phyloP scores from a whole-genome alignment of 2,329 filamentous ascomycete species.

The Penicillium occitanis region DNA sequence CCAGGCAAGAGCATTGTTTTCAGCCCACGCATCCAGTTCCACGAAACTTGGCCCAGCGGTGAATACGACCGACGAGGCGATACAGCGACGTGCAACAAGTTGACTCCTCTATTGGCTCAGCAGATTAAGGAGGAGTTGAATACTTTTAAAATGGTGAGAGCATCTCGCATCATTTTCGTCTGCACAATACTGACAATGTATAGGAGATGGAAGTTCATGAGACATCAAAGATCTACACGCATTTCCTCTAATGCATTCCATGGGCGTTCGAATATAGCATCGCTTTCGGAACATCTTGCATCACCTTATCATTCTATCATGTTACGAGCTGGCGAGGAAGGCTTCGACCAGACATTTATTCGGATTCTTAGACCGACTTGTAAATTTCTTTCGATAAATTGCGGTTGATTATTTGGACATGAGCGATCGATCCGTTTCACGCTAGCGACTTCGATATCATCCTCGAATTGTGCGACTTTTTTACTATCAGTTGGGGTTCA shows the following conservation, averaged over 20 bases:
- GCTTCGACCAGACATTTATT: conserved; percentile 14
- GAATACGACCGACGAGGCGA: conserved; percentile 97
- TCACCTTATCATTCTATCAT: conserved; percentile 5
- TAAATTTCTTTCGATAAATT: conserved; percentile 21
- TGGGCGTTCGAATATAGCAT: conserved; percentile 28
- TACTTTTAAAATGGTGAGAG: conserved; percentile 94
- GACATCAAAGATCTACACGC: conserved; percentile 97
- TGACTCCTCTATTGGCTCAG: conserved; percentile 95
- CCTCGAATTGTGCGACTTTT: conserved; percentile 8
- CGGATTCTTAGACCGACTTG: conserved; percentile 20
- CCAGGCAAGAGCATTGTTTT: conserved; percentile 64
- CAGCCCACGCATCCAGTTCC: conserved; percentile 88
- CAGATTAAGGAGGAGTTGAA: conserved; percentile 99
- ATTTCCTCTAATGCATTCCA: conserved; percentile 75
- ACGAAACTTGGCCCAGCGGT: conserved; percentile 92
- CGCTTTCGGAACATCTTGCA: conserved; percentile 16
- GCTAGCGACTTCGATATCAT: conserved; percentile 10
- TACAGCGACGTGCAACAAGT: conserved; percentile 93
- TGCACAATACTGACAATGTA: conserved; percentile 26
- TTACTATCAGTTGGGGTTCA: neutral
- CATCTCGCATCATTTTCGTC: conserved; percentile 20
- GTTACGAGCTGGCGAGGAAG: conserved; percentile 16
- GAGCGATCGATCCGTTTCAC: conserved; percentile 18
- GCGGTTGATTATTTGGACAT: conserved; percentile 17
- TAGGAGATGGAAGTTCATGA: conserved; percentile 99